Percentiles rank a stretch among this genome's conserved stretches.
phyloP scores from a whole-genome alignment of 371 early-diverging fungal species.

The Syncephalastrum monosporum region DNA sequence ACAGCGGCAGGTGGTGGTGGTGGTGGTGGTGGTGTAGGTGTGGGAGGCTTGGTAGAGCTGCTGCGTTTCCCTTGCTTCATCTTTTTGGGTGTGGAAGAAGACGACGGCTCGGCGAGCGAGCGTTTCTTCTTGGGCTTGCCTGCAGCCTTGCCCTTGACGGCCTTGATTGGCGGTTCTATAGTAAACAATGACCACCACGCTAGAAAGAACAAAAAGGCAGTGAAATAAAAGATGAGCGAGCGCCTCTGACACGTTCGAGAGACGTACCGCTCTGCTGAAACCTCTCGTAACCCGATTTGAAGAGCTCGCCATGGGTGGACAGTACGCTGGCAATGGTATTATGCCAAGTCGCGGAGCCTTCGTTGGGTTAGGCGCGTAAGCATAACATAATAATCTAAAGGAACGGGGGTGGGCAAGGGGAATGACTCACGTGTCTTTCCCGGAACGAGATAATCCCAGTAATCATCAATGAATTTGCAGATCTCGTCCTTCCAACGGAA shows the following conservation, averaged over 20 bases:
- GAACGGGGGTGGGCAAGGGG: not conserved
- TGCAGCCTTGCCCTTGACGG: conserved; percentile 25
- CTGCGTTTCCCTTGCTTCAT: no score
- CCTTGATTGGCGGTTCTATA: conserved; percentile 47
- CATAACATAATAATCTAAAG: conserved; percentile 1
- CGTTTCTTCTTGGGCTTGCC: conserved; percentile 1
- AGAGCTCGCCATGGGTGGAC: conserved; percentile 74
- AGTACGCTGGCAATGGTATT: conserved; percentile 80
- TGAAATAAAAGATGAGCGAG: not conserved
- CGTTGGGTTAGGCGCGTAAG: not conserved
- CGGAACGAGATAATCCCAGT: conserved; percentile 75
- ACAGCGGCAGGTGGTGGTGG: no score
- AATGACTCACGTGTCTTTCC: conserved; percentile 58
- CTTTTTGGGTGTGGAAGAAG: no score
- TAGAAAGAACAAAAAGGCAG: conserved; percentile 12
- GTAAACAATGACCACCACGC: conserved; percentile 65
- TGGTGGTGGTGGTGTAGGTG: no score
- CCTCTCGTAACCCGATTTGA: conserved; percentile 78
- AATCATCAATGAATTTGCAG: conserved; percentile 72
- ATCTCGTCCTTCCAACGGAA: conserved; percentile 84
- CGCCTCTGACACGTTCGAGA: no score
- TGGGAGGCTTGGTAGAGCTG: no score
- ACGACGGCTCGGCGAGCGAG: no score
- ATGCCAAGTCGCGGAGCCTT: conserved; percentile 69
- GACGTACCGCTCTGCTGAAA: conserved; percentile 42